Conservation (phyloP, 192 early-diverging fungal genomes). For the Rhizophagus clarus region DNA sequence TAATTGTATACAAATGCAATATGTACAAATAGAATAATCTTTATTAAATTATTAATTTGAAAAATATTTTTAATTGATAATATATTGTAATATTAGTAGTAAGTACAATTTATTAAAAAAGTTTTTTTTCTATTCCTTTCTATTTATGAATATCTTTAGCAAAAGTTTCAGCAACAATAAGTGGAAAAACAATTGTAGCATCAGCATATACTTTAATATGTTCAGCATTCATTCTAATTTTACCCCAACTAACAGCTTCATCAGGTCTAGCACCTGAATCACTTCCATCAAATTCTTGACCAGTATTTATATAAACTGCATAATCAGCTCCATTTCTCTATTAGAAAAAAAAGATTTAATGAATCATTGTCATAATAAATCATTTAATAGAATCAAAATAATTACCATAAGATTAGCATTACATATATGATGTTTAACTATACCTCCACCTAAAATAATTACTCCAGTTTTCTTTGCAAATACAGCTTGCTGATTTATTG, state of each 20-base stretch:
- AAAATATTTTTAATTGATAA: too few relatives aligned
- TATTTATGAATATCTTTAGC: constrained; percentile 59
- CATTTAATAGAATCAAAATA: neutral
- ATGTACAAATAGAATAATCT: too few relatives aligned
- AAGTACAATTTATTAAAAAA: too few relatives aligned
- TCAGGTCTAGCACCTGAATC: constrained; percentile 97
- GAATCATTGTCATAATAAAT: neutral
- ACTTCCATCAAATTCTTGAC: constrained; percentile 97
- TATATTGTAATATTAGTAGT: too few relatives aligned
- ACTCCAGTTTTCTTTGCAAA: constrained; percentile 96
- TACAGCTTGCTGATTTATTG: constrained; percentile 91
- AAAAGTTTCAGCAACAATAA: constrained; percentile 95
- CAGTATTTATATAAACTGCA: constrained; percentile 96
- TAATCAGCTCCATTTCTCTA: constrained; percentile 97
- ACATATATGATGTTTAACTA: constrained; percentile 98
- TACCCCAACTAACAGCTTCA: constrained; percentile 98
- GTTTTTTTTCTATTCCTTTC: too few relatives aligned
- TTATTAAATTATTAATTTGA: too few relatives aligned
- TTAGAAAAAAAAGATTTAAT: neutral
- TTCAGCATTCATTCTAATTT: constrained; percentile 81
- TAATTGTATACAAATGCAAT: too few relatives aligned
- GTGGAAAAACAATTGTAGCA: constrained; percentile 88
- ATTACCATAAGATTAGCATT: constrained; percentile 96
- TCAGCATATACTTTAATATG: constrained; percentile 95
- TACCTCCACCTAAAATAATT: constrained; percentile 95